Conservation (phyloP, 805 yeast genomes). For the Candida qinlingensis region DNA sequence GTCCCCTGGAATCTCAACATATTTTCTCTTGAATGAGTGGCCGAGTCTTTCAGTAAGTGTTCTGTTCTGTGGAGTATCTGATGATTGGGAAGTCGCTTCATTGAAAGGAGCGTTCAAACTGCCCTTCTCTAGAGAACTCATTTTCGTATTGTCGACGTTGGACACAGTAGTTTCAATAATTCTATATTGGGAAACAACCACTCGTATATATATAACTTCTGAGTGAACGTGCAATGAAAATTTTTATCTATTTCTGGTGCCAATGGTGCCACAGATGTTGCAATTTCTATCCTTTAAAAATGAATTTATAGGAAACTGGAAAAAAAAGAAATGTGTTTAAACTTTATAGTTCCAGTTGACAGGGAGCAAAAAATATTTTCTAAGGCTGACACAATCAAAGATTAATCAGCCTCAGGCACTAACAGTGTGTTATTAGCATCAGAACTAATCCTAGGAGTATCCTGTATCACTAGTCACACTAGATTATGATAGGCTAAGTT, state of each 20-base stretch:
- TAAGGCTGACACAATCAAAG: too few relatives aligned
- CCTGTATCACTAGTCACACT: too few relatives aligned
- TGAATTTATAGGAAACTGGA: not conserved
- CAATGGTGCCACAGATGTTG: not conserved
- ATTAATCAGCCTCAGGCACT: too few relatives aligned
- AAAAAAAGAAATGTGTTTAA: not conserved
- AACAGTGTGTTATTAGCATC: too few relatives aligned
- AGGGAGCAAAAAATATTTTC: not conserved
- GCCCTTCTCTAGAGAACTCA: conserved; percentile 1
- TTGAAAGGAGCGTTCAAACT: not conserved
- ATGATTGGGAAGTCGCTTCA: not conserved
- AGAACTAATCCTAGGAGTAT: too few relatives aligned
- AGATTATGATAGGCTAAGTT: too few relatives aligned
- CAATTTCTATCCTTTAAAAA: not conserved
- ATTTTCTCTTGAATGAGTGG: conserved; percentile 22
- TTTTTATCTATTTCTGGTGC: too few relatives aligned
- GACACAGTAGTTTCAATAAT: too few relatives aligned
- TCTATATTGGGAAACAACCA: too few relatives aligned
- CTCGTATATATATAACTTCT: not conserved
- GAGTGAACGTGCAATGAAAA: not conserved
- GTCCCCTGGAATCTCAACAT: conserved; percentile 14
- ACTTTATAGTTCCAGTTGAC: not conserved
- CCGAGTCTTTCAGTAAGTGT: not conserved
- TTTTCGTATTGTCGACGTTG: not conserved
- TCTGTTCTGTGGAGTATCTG: not conserved